Percentiles rank a stretch among this genome's conserved stretches.
Conservation (phyloP, 352 stramenopile species). For the Pythium monospermum region DNA sequence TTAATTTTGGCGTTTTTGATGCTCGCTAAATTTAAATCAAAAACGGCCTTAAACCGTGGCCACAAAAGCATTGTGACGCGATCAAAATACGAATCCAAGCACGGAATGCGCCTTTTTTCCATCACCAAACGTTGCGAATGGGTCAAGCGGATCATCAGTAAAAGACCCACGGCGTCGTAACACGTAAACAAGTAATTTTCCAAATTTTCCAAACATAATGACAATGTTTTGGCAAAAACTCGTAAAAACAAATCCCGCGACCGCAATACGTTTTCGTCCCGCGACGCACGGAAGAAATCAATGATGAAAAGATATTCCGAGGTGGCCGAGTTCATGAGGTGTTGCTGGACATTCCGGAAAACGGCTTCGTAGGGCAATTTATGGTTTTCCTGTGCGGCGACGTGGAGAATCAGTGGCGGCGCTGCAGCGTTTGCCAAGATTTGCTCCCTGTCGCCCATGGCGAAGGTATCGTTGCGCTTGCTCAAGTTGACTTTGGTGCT, state of each 20-base stretch:
- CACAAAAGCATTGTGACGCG: slow-evolving; percentile 93
- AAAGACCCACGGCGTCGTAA: slow-evolving; percentile 94
- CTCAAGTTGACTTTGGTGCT: slow-evolving; percentile 90
- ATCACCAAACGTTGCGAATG: slow-evolving; percentile 81
- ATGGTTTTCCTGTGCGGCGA: slow-evolving; percentile 88
- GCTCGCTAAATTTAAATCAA: slow-evolving; percentile 94
- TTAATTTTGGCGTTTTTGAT: slow-evolving; percentile 84
- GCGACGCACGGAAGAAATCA: slow-evolving; percentile 88
- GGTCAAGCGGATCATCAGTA: slow-evolving; percentile 98
- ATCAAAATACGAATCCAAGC: slow-evolving; percentile 96
- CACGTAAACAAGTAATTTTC: slow-evolving; percentile 98
- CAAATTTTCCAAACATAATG: slow-evolving; percentile 94
- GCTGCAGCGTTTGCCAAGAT: slow-evolving; percentile 79
- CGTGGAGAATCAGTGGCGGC: slow-evolving; percentile 92
- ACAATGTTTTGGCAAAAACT: slow-evolving; percentile 96
- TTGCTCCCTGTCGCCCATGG: slow-evolving; percentile 87
- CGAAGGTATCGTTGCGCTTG: slow-evolving; percentile 95
- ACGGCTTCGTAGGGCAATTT: slow-evolving; percentile 96
- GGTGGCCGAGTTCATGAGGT: slow-evolving; percentile 96
- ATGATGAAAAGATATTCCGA: slow-evolving; percentile 97
- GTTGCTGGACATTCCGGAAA: slow-evolving; percentile 94
- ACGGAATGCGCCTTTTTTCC: slow-evolving; percentile 82
- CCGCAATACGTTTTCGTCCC: slow-evolving; percentile 58
- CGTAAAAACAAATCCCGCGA: slow-evolving; percentile 91
- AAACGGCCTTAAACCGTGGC: slow-evolving; percentile 96